Evolutionary conservation across 2,329 filamentous ascomycete genomes (phyloP).

Genomic region (Aspergillus hiratsukae): DNA sequence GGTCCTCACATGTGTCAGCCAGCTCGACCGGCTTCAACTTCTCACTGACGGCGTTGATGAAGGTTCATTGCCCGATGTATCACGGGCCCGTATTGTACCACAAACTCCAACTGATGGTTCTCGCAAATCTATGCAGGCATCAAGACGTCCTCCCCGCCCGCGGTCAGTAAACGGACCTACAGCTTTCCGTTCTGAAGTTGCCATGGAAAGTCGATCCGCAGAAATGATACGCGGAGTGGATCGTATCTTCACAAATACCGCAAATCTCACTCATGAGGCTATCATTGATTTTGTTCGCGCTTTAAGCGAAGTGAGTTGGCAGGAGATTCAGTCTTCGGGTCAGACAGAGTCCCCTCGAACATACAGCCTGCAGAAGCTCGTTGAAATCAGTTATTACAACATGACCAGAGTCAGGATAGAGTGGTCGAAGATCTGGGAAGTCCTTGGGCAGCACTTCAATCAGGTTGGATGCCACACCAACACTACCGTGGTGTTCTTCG

Average conservation of each 20-base stretch:
- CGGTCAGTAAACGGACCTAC: constrained; percentile 46
- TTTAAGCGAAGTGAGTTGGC: constrained; percentile 94
- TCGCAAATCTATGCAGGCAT: constrained; percentile 61
- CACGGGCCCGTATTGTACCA: constrained; percentile 69
- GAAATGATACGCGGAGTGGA: constrained; percentile 92
- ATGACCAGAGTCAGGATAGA: constrained; percentile 98
- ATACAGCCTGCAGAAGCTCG: constrained; percentile 95
- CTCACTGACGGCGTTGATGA: constrained; percentile 95
- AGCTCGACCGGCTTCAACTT: constrained; percentile 89
- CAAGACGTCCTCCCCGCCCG: constrained; percentile 46
- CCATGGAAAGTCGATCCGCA: constrained; percentile 84
- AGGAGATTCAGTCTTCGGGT: constrained; percentile 95
- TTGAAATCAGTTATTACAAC: constrained; percentile 99
- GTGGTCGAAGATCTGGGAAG: constrained; percentile 96
- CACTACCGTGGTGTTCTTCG: constrained; percentile 95
- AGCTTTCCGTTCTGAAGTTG: constrained; percentile 71
- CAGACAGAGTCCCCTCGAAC: constrained; percentile 93
- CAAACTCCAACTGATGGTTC: constrained; percentile 52
- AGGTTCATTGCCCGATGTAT: constrained; percentile 84
- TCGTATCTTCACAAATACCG: constrained; percentile 93
- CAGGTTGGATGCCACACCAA: constrained; percentile 95
- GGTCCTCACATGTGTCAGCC: constrained; percentile 88
- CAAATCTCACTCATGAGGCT: constrained; percentile 84
- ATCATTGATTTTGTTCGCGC: constrained; percentile 94
- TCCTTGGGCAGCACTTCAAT: constrained; percentile 98